Base-by-base conservation (phyloP, 306 rosid genomes). In the Herpetospermum pedunculosum region DNA sequence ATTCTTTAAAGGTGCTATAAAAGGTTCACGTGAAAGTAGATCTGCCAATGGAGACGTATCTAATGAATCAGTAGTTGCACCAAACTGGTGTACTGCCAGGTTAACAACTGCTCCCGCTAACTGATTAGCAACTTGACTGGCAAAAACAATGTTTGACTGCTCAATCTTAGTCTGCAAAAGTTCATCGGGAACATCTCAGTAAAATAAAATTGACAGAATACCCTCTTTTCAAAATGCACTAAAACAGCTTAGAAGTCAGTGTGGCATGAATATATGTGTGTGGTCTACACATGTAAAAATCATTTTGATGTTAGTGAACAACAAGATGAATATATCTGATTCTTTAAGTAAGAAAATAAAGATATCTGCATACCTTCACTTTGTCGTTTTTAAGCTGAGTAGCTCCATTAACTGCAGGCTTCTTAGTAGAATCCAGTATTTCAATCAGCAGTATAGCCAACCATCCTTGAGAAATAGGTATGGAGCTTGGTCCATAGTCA, bases 391-490 rank as follows among this genome's bases (percentile, higher is more conserved):
- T 84, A 41, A 88, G 90, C 71, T 83, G 91, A 79, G 65, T 72
- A 59, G 67, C 79, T 83, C 84, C 91, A 76, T 91, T 94, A 72
- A 73, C 87, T 77, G 80, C 81, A 80, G 86, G 79, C 48, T 82
- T 86, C 82, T 88, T 88, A 77, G 72, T 78, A 76, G 87, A 82
- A 41, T 75, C 82, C 44, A 81, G 86, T 55, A 83, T 83, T 84
- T 91, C 95, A 69, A 81, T 80, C 73, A 94, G 83, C 49, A 94
- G 80, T 78, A 89, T 72, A 77, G 88, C 92, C 71, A 94, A 80
- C 98, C 98, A 91, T 55, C 90, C 98, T 83, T 91, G 97, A 77
- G 98, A 91, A 77, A 89, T 81, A 9, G 95, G 96, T 73, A 91
- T 78, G 21, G 90, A 81, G 64, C 70, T 48, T 70, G 96, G 91